phyloP scores from a whole-genome alignment of 306 rosid genomes.

The Vigna unguiculata region DNA sequence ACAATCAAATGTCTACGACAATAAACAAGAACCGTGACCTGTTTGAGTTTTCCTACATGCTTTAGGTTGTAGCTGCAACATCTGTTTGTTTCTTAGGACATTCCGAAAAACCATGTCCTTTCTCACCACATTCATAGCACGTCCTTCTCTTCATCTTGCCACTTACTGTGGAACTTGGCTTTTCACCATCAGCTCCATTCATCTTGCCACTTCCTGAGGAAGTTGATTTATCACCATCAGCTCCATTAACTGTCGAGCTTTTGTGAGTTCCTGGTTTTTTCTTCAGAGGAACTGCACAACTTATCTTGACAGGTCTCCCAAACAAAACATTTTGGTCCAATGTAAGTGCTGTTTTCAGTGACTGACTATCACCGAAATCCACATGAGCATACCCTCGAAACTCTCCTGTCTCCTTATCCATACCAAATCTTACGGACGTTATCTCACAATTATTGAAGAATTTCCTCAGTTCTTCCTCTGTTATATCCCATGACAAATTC shows the following conservation, averaged over 20 bases:
- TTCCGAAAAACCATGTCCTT: constrained; percentile 76
- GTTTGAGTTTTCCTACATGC: constrained; percentile 2
- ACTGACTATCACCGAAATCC: constrained; percentile 69
- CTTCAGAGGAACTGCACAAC: constrained; percentile 85
- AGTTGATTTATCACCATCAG: constrained; percentile 36
- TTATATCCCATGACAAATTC: constrained; percentile 86
- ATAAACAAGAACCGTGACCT: constrained; percentile 25
- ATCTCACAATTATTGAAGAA: constrained; percentile 69
- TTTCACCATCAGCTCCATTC: constrained; percentile 15
- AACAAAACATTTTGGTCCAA: constrained; percentile 71
- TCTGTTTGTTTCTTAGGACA: constrained; percentile 70
- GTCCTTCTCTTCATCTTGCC: constrained; percentile 85
- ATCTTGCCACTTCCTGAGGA: constrained; percentile 26
- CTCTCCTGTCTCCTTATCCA: constrained; percentile 87
- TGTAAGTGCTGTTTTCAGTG: constrained; percentile 68
- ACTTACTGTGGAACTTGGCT: constrained; percentile 42
- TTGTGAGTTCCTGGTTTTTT: constrained; percentile 47
- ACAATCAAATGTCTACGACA: constrained; percentile 16
- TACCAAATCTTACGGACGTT: constrained; percentile 69
- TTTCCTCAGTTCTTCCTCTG: constrained; percentile 76
- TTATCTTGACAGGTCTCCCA: constrained; percentile 78
- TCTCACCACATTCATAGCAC: constrained; percentile 87
- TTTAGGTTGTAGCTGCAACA: constrained; percentile 49
- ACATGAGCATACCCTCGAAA: constrained; percentile 88
- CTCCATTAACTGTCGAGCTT: constrained; percentile 33